Conservation (phyloP, 805 yeast species). For the Brettanomyces naardenensis region DNA sequence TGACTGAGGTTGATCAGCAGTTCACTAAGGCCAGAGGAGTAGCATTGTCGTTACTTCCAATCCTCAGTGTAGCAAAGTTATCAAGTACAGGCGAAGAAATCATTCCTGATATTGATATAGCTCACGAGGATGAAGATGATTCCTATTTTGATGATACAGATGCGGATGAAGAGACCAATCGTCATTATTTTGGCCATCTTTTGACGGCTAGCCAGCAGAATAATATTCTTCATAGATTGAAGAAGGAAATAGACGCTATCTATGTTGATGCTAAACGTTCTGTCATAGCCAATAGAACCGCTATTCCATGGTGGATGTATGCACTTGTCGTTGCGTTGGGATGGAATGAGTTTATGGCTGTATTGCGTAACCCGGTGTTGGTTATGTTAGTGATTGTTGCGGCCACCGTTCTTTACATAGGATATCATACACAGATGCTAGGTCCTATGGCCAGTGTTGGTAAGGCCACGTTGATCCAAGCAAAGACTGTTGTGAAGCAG, state of each 20-base stretch:
- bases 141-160: constrained; percentile 32
- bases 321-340: constrained; percentile 68
- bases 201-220: constrained; percentile 50
- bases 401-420: constrained; percentile 55
- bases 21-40: constrained; percentile 52
- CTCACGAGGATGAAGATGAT: constrained; percentile 31
- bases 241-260: constrained; percentile 68
- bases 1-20: constrained; percentile 60
- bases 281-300: constrained; percentile 64
- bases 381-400: constrained; percentile 52
- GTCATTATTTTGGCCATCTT: constrained; percentile 45
- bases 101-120: constrained; percentile 48
- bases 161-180: constrained; percentile 26
- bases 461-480: constrained; percentile 49
- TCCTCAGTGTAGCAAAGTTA: constrained; percentile 47
- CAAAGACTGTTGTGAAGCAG: constrained; percentile 48
- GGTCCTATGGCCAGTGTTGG: constrained; percentile 63
- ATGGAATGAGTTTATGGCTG: constrained; percentile 92
- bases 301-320: constrained; percentile 81
- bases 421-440: constrained; percentile 65
- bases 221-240: constrained; percentile 49
- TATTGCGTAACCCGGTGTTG: constrained; percentile 79
- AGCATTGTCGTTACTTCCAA: constrained; percentile 52
- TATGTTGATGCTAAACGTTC: constrained; percentile 87
- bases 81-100: constrained; percentile 43